Percentiles rank a stretch among this genome's conserved stretches.
These are phyloP conservation scores for Gnomoniopsis smithogilvyi DNA, from an alignment of 2,329 filamentous ascomycete genomes.

Conservation along the genomic window DNA sequence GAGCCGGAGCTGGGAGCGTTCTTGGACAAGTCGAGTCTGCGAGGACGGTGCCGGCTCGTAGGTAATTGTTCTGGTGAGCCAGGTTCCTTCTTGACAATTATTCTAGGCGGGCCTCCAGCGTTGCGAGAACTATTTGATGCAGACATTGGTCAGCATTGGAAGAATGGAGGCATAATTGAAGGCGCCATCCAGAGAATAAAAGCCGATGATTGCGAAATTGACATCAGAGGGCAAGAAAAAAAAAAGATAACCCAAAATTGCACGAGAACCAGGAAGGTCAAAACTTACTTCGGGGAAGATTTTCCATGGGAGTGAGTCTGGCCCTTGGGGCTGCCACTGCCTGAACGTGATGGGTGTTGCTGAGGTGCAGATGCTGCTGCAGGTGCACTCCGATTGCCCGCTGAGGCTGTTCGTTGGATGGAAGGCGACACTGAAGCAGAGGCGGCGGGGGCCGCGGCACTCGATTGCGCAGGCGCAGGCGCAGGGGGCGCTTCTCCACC, in stretches of 20 bases:
- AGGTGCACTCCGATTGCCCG: constrained; percentile 40
- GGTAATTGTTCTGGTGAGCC: constrained; percentile 50
- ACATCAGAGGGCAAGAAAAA: constrained; percentile 11
- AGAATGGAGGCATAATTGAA: not conserved
- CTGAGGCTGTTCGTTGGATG: constrained; percentile 39
- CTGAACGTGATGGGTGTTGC: constrained; percentile 37
- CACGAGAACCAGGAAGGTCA: not conserved
- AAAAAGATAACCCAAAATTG: not conserved
- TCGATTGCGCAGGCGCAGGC: constrained; percentile 27
- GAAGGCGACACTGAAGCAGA: constrained; percentile 38
- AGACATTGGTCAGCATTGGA: constrained; percentile 11
- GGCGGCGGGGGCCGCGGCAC: constrained; percentile 28
- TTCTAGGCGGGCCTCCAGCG: constrained; percentile 64
- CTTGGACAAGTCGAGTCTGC: constrained; percentile 75
- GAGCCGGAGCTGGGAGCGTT: constrained; percentile 47
- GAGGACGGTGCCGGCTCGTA: constrained; percentile 69
- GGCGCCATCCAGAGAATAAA: not conserved
- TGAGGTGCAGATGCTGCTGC: constrained; percentile 21
- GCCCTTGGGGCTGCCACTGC: constrained; percentile 53
- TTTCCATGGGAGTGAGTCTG: constrained; percentile 39
- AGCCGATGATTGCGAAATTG: not conserved
- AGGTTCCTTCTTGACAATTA: constrained; percentile 95
- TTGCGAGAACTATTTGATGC: constrained; percentile 42
- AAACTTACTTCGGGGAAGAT: constrained; percentile 58
- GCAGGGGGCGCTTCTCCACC: constrained; percentile 45